Evolutionary conservation across 2,329 filamentous ascomycete species (phyloP), one percentile per base, ranked within the genome.

Genomic region (Albophoma yamanashiensis): DNA sequence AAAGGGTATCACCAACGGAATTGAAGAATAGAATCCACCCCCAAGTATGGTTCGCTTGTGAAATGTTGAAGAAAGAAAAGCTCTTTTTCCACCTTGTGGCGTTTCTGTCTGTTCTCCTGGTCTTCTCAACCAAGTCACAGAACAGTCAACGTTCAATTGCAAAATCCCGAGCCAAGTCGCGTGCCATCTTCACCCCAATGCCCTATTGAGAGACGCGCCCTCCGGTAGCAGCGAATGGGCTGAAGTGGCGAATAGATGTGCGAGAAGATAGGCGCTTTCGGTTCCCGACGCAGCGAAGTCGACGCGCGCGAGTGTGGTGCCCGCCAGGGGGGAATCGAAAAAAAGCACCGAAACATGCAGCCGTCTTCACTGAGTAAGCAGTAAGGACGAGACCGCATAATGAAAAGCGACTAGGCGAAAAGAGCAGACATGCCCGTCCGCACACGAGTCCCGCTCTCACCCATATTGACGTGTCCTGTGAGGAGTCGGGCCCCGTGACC

Each of bases 1-100:
- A 71, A 64, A 66, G 71, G 71, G 71, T 73, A 73, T 73, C 71
- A 67, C 68, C 68, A 67, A 59, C 64, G 67, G 66, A 71, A 71
- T 63, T 60, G 67, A 71, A 71, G 58, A 58, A 65, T 68, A 61
- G 62, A 60, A 64, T 22, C 12, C 62, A 66, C 64, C 59, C 38
- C 65, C 63, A 43, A 57, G 52, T 45, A 59, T 45, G 39, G 56
- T 60, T 58, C 38, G 40, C 27, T 25, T 58, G 59, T 55, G 62
- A 66, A 64, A 65, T 66, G 58, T 58, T 8, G 34, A 8, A 62
- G 58, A 68, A 40, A 38, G 4, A 14, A 50, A 55, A 55, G 43
- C 3, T 25, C 22, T 15, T 50, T 36, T 36, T 53, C 3, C 17
- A 52, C 20, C 47, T 17, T 34, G 15, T 36, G 50, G 22, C 31